A percentile compares a stretch with the other conserved stretches of the same genome.
These are phyloP conservation scores for Phytophthora multivora DNA, from an alignment of 352 stramenopile species.

Conservation along the genomic window DNA sequence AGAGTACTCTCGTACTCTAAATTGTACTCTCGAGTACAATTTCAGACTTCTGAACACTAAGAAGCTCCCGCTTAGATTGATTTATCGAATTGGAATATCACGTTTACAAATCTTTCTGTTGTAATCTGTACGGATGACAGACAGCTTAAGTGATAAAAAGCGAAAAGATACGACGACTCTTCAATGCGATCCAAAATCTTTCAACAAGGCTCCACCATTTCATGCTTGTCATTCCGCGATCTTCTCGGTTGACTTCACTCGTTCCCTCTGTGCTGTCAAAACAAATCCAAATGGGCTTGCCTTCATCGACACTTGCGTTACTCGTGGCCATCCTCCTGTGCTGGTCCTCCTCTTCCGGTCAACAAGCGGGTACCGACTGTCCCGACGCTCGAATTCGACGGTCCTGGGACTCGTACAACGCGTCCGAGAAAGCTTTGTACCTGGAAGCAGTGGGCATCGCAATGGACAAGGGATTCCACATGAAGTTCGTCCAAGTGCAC, in stretches of 20 bases:
- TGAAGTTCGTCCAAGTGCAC: conserved; percentile 70
- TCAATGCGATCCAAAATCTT: background rate
- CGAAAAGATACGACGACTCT: background rate
- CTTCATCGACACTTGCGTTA: background rate
- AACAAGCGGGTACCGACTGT: conserved; percentile 41
- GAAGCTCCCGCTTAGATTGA: too few relatives aligned
- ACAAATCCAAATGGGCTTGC: conserved; percentile 3
- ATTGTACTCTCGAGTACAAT: too few relatives aligned
- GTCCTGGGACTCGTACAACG: conserved; percentile 49
- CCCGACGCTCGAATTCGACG: conserved; percentile 43
- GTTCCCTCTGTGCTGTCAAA: background rate
- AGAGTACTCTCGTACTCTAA: too few relatives aligned
- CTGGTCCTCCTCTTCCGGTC: conserved; percentile 2
- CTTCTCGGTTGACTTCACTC: conserved; percentile 3
- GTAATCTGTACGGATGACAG: too few relatives aligned
- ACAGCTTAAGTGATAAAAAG: too few relatives aligned
- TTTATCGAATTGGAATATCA: too few relatives aligned
- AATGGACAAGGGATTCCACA: conserved; percentile 48
- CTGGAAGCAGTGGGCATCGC: conserved; percentile 38
- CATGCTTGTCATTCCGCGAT: conserved; percentile 15
- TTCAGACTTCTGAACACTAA: too few relatives aligned
- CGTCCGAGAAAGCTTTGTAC: conserved; percentile 45
- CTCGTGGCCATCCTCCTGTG: background rate
- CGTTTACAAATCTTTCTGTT: too few relatives aligned
- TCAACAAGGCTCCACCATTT: background rate